Evolutionary conservation across 305 asterid species (phyloP).

Genomic region (Euphrasia arctica): DNA sequence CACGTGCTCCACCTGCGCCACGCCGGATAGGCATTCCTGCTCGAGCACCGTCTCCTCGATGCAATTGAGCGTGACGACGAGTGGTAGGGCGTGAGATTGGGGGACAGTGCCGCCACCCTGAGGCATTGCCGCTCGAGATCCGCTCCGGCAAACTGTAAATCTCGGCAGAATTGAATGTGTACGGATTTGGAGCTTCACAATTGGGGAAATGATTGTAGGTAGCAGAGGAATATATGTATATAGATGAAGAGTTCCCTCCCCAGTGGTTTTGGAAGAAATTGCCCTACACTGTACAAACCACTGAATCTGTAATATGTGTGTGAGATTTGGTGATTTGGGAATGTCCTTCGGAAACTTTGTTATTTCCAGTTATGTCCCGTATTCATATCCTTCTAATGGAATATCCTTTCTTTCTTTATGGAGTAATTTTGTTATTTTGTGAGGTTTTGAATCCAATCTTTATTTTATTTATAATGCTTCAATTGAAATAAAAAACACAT

Average conservation of each 20-base stretch:
- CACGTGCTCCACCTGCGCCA: slow-evolving; percentile 84
- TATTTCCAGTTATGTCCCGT: not conserved
- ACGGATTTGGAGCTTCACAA: not conserved
- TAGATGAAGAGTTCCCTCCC: slow-evolving; percentile 10
- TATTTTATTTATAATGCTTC: too few relatives aligned
- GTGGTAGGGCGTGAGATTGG: slow-evolving; percentile 49
- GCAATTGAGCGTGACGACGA: slow-evolving; percentile 91
- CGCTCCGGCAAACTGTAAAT: slow-evolving; percentile 22
- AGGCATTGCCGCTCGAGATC: slow-evolving; percentile 67
- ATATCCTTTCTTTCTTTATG: not conserved
- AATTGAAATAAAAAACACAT: too few relatives aligned
- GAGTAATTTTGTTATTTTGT: not conserved
- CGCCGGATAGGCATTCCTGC: slow-evolving; percentile 74
- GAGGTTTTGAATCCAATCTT: not conserved
- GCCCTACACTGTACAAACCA: slow-evolving; percentile 12
- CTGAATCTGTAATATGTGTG: too few relatives aligned
- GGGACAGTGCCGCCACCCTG: slow-evolving; percentile 35
- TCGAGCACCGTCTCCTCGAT: slow-evolving; percentile 76
- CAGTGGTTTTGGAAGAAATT: slow-evolving; percentile 26
- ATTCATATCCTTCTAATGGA: not conserved
- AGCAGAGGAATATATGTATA: not conserved
- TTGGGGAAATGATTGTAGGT: slow-evolving; percentile 6
- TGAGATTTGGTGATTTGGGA: not conserved
- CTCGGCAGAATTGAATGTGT: slow-evolving; percentile 17
- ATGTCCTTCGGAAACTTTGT: not conserved